Evolutionary conservation across 148 eudicot species (phyloP).

Genomic region (Rhododendron henanense): DNA sequence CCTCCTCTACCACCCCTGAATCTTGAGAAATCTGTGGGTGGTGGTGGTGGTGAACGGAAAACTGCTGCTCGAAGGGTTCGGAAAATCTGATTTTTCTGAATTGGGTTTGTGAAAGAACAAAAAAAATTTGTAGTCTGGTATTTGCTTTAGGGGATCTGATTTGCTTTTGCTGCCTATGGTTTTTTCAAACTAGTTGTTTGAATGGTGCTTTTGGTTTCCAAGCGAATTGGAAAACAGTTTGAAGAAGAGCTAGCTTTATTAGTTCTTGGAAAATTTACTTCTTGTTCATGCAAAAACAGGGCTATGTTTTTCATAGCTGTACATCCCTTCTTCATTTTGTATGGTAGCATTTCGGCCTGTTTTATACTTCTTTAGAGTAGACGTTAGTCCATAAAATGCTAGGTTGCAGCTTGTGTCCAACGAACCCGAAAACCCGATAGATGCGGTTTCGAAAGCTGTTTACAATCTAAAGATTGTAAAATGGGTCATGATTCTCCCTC

Average conservation of each 20-base stretch:
- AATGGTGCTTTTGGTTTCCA: not conserved
- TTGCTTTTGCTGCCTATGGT: not conserved
- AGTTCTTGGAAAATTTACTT: not conserved
- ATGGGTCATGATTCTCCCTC: too few species aligned
- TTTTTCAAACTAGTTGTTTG: not conserved
- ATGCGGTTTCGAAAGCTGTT: too few species aligned
- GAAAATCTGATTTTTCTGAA: conserved; percentile 26
- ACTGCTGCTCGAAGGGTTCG: conserved; percentile 35
- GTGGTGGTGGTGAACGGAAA: conserved; percentile 30
- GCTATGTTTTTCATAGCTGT: not conserved
- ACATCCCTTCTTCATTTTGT: not conserved
- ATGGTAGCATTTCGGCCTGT: not conserved
- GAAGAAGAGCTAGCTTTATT: conserved; percentile 6
- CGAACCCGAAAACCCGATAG: too few species aligned
- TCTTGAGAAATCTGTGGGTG: not conserved
- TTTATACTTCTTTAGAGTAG: not conserved
- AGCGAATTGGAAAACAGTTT: not conserved
- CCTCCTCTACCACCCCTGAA: conserved; percentile 70
- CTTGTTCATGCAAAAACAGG: not conserved
- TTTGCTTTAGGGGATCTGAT: not conserved
- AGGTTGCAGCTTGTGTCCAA: too few species aligned
- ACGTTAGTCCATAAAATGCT: too few species aligned
- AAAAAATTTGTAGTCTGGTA: not conserved
- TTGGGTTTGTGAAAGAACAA: not conserved
- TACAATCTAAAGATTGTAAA: too few species aligned